Evolutionary conservation across 2,329 filamentous ascomycete species (phyloP).

Genomic region (Neopestalotiopsis sp.): DNA sequence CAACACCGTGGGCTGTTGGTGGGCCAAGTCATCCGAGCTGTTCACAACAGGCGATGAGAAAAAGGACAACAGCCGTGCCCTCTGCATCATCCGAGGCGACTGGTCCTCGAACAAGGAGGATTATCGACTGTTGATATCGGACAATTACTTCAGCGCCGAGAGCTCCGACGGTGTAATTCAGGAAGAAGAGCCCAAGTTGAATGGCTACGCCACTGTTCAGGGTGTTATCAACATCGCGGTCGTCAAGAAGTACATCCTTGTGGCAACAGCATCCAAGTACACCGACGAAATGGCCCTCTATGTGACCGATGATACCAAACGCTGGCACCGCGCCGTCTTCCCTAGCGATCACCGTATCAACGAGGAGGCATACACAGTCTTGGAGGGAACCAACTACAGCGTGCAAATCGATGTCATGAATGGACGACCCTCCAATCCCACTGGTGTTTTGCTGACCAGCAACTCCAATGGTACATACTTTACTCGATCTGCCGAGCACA

Average conservation of each 20-base stretch:
- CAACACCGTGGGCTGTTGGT: constrained; percentile 79
- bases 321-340: constrained; percentile 93
- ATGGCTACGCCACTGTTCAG: constrained; percentile 73
- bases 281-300: constrained; percentile 93
- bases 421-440: constrained; percentile 65
- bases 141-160: constrained; percentile 75
- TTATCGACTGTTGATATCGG: constrained; percentile 80
- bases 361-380: constrained; percentile 88
- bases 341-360: constrained; percentile 78
- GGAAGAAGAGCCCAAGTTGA: constrained; percentile 78
- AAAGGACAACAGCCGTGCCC: constrained; percentile 71
- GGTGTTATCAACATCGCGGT: constrained; percentile 83
- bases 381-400: constrained; percentile 97
- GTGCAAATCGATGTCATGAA: constrained; percentile 95
- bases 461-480: constrained; percentile 99
- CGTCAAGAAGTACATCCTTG: constrained; percentile 86
- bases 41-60: constrained; percentile 75
- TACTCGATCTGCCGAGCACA: constrained; percentile 88
- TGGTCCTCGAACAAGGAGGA: constrained; percentile 75
- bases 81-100: constrained; percentile 81
- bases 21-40: constrained; percentile 78
- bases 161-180: constrained; percentile 52
- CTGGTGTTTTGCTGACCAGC: constrained; percentile 91
- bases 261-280: constrained; percentile 77
- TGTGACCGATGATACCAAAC: constrained; percentile 81